Evolutionary conservation across 192 early-diverging fungal species (phyloP), one percentile per base, ranked within the genome.

Genomic region (Thoreauomyces humboldtii): DNA sequence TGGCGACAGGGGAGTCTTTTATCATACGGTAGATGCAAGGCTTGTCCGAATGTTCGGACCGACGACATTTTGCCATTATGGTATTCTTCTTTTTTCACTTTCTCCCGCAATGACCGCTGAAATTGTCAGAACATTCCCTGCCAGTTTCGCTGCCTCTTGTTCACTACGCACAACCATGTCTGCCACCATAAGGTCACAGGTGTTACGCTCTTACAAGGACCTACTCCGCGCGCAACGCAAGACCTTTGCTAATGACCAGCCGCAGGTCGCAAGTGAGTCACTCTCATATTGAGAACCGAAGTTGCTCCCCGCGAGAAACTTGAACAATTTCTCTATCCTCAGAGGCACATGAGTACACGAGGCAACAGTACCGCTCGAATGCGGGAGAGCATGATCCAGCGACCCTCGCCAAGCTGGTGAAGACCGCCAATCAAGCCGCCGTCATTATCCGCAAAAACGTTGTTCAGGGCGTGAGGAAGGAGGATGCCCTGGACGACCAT

Each of bases 381-480:
- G 31, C 31, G 27, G 43, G 61, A 24, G 67, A 44, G 42, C 42
- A 48, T 0, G 67, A 69, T 33, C 47, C 67, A 14, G 67, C 33
- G 15, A 29, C 50, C 42, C 3, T 69, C 22, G 59, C 32, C 21
- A 48, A 69, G 34, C 34, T 69, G 11, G 25, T 61, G 4, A 69
- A 61, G 24, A 43, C 38, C 25, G 67, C 67, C 4, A 27, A 61
- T 1, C 67, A 69, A 41, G 59, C 51, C 24, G 67, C 67, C 1
- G 50, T 46, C 29, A 69, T 69, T 43, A 61, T 69, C 19, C 46
- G 67, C 42, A 69, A 45, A 34, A 69, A 69, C 31, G 34, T 69
- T 52, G 67, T 69, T 4, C 67, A 69, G 48, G 67, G 67, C 7
- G 67, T 69, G 6, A 21, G 7, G 55, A 31, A 45, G 15, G 44